A percentile compares a stretch with the other conserved stretches of the same genome.
These are phyloP conservation scores for Saussurea involucrata DNA, from an alignment of 129 eudicot genomes.

Conservation along the genomic window DNA sequence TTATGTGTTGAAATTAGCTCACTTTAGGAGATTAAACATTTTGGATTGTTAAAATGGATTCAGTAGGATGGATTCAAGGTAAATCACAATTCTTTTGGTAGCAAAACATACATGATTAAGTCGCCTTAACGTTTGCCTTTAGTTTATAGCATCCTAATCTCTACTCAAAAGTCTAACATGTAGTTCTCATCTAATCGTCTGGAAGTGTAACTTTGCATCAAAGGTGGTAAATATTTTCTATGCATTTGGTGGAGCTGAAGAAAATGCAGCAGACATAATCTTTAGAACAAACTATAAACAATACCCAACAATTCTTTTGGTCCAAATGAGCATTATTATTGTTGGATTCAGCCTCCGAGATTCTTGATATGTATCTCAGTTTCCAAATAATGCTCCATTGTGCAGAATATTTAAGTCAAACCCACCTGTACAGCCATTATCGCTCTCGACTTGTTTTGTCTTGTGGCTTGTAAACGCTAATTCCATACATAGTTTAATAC, in stretches of 20 bases:
- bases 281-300: background rate
- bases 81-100: background rate
- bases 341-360: background rate
- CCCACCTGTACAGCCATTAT: background rate
- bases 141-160: background rate
- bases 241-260: background rate
- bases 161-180: background rate
- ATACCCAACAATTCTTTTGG: background rate
- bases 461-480: slow-evolving; percentile 6
- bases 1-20: background rate
- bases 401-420: background rate
- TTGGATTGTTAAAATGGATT: background rate
- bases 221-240: background rate
- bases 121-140: background rate
- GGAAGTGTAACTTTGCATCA: background rate
- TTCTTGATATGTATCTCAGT: background rate
- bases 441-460: background rate
- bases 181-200: background rate
- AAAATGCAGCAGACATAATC: background rate
- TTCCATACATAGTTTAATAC: slow-evolving; percentile 10
- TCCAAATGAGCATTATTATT: background rate
- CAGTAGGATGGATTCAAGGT: background rate
- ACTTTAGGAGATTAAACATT: background rate
- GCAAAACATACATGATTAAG: background rate
- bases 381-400: background rate